A percentile compares a stretch with the other conserved stretches of the same genome.
Evolutionary conservation across 345 rosid species (phyloP).

Genomic region (Anastatica hierochuntica): DNA sequence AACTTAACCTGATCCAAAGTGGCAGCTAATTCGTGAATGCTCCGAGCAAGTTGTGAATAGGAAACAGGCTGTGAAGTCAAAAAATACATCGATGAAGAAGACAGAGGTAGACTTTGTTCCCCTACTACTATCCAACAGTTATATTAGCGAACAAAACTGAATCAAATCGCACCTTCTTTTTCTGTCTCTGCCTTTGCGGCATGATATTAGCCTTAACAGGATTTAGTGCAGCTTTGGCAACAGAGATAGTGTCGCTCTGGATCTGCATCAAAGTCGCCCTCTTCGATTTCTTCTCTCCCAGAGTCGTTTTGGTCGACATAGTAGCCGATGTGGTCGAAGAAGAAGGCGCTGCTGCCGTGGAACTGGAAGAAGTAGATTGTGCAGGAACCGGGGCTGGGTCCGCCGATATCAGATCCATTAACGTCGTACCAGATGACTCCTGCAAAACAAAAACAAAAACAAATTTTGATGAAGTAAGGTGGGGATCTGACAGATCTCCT

Average conservation of each 20-base stretch:
- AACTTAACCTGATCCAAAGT: conserved; percentile 77
- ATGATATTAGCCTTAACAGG: conserved; percentile 63
- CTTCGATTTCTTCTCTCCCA: conserved; percentile 82
- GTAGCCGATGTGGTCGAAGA: conserved; percentile 13
- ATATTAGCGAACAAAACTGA: background rate
- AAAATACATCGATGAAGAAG: background rate
- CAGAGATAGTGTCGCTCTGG: conserved; percentile 85
- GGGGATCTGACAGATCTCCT: no score
- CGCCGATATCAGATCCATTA: conserved; percentile 97
- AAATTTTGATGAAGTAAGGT: background rate
- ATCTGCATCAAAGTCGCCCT: conserved; percentile 79
- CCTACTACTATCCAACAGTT: background rate
- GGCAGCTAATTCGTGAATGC: conserved; percentile 95
- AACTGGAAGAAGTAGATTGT: conserved; percentile 30
- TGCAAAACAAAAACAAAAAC: conserved; percentile 3
- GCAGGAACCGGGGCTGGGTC: conserved; percentile 54
- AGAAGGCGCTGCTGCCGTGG: conserved; percentile 28
- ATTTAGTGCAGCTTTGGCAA: conserved; percentile 74
- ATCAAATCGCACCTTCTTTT: conserved; percentile 36
- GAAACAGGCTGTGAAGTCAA: conserved; percentile 82
- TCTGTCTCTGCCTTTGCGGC: conserved; percentile 64
- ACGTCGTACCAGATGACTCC: conserved; percentile 86
- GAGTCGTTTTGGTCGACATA: conserved; percentile 38
- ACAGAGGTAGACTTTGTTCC: background rate
- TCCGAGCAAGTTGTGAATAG: conserved; percentile 95